Percentiles rank a stretch among this genome's conserved stretches.
phyloP scores from a whole-genome alignment of 192 early-diverging fungal genomes.

The Rhizoclosmatium sp. region DNA sequence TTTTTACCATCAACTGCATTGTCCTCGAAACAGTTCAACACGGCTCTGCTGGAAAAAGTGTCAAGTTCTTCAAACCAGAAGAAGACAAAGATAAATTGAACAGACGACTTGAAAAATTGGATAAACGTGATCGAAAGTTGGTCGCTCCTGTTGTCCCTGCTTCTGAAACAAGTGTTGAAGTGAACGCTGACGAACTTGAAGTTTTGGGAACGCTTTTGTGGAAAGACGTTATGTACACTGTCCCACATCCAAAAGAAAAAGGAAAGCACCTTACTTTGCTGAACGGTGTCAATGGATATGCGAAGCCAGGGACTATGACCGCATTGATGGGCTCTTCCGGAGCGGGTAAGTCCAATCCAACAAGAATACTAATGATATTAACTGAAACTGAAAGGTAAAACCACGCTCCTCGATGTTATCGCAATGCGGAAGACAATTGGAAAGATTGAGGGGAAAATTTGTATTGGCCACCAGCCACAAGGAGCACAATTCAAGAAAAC shows the following conservation, averaged over 20 bases:
- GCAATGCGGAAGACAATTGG: conserved; percentile 68
- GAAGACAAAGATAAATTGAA: neutral
- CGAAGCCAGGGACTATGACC: conserved; percentile 82
- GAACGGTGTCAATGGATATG: conserved; percentile 71
- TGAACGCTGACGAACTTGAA: conserved; percentile 1
- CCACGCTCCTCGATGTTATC: conserved; percentile 51
- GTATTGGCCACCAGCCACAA: conserved; percentile 53
- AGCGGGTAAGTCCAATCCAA: conserved; percentile 27
- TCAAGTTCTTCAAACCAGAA: conserved; percentile 28
- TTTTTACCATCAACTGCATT: conserved; percentile 28
- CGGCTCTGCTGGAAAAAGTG: conserved; percentile 24
- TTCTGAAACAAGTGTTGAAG: conserved; percentile 3
- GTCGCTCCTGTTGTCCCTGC: conserved; percentile 1
- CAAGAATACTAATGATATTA: too few relatives aligned
- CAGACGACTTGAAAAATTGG: neutral
- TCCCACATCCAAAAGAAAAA: conserved; percentile 61
- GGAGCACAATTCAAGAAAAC: conserved; percentile 38
- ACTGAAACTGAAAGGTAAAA: conserved; percentile 31
- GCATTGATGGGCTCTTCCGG: conserved; percentile 67
- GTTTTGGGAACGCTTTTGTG: conserved; percentile 57
- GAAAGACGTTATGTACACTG: conserved; percentile 73
- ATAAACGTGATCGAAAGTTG: neutral
- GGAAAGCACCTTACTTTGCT: conserved; percentile 71
- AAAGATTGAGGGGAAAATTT: conserved; percentile 55
- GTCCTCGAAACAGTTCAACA: conserved; percentile 35